phyloP scores from a whole-genome alignment of 768 basidiomycete species.

The Auriscalpium vulgare region DNA sequence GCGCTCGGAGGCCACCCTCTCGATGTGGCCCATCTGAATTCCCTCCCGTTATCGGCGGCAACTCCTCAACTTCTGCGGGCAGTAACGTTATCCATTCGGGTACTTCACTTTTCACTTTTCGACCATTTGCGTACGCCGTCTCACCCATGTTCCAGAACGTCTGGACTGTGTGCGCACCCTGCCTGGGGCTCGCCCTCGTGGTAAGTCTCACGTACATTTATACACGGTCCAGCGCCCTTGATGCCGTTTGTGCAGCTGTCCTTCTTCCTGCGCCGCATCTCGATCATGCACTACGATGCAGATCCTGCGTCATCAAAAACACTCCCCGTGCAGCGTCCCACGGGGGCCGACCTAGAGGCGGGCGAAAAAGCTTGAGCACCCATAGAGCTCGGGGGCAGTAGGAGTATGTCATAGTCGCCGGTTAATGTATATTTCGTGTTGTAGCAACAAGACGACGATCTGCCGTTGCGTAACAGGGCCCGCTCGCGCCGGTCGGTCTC shows the following conservation, averaged over 20 bases:
- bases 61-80: background rate
- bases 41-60: background rate
- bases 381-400: too few relatives aligned
- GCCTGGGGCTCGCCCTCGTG: slow-evolving; percentile 13
- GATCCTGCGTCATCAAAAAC: background rate
- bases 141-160: slow-evolving; percentile 7
- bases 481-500: too few relatives aligned
- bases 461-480: too few relatives aligned
- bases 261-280: slow-evolving; percentile 9
- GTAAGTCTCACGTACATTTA: slow-evolving; percentile 4
- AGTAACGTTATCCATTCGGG: slow-evolving; percentile 10
- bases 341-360: background rate
- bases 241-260: slow-evolving; percentile 9
- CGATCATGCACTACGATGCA: background rate
- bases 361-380: background rate
- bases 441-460: too few relatives aligned
- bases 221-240: background rate
- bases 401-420: too few relatives aligned
- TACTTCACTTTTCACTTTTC: background rate
- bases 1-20: background rate
- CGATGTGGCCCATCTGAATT: background rate
- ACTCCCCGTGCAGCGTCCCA: background rate
- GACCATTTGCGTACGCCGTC: slow-evolving; percentile 1
- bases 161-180: slow-evolving; percentile 15
- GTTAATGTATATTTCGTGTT: too few relatives aligned